phyloP scores from a whole-genome alignment of 192 early-diverging fungal species.

The Coemansia sp. region DNA sequence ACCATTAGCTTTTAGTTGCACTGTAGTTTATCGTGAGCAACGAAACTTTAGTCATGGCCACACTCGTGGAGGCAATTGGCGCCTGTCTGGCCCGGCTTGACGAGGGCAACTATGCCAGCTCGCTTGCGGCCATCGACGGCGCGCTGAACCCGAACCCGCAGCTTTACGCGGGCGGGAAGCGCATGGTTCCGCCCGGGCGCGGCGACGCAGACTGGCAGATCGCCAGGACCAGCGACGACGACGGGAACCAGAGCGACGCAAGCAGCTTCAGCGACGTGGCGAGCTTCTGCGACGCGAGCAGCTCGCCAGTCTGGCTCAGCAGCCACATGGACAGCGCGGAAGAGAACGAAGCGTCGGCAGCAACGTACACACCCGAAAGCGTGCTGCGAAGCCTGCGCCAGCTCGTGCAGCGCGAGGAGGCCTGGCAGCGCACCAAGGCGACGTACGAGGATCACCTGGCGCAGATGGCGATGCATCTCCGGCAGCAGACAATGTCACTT shows the following conservation, averaged over 20 bases:
- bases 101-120: conserved; percentile 30
- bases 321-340: neutral
- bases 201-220: neutral
- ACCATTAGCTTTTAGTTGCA: no score
- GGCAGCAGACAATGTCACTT: conserved; percentile 24
- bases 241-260: conserved; percentile 17
- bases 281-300: conserved; percentile 46
- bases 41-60: neutral
- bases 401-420: conserved; percentile 37
- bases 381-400: conserved; percentile 30
- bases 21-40: neutral
- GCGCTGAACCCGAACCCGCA: conserved; percentile 3
- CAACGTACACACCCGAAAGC: conserved; percentile 11
- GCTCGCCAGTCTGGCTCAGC: conserved; percentile 37
- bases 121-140: conserved; percentile 23
- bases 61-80: conserved; percentile 24
- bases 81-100: conserved; percentile 36
- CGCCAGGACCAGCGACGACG: neutral
- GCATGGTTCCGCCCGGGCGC: conserved; percentile 1
- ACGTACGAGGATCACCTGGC: conserved; percentile 30
- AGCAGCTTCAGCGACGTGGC: conserved; percentile 39
- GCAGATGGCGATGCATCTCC: conserved; percentile 42
- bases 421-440: conserved; percentile 19
- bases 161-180: neutral
- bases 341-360: neutral